These are phyloP conservation scores for Haplosporangium gracile DNA, from an alignment of 192 early-diverging fungal genomes.

Conservation along the genomic window DNA sequence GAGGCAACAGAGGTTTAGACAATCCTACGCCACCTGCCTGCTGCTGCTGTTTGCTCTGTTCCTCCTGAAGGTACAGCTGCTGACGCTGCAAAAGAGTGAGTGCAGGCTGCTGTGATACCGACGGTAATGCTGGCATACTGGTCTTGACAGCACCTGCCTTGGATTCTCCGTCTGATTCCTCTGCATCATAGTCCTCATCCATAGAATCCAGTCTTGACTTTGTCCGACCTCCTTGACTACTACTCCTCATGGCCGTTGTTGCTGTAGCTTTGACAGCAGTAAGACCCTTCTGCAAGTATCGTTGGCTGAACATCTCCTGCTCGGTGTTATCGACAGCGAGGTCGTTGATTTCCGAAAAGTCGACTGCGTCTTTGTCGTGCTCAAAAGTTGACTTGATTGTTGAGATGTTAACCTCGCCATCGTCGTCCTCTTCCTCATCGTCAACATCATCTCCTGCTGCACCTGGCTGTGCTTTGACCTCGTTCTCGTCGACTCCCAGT, in stretches of 20 bases:
- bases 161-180: slow-evolving; percentile 41
- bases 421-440: slow-evolving; percentile 55
- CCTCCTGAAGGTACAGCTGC: slow-evolving; percentile 27
- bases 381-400: slow-evolving; percentile 59
- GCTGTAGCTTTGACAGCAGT: slow-evolving; percentile 42
- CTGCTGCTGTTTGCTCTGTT: slow-evolving; percentile 33
- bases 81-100: slow-evolving; percentile 27
- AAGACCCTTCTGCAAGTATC: slow-evolving; percentile 61
- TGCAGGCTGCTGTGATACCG: not conserved
- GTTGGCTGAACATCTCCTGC: slow-evolving; percentile 60
- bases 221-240: slow-evolving; percentile 13
- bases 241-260: slow-evolving; percentile 48
- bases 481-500: slow-evolving; percentile 65
- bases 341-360: slow-evolving; percentile 89
- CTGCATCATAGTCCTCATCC: slow-evolving; percentile 64
- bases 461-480: slow-evolving; percentile 48
- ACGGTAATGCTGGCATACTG: not conserved
- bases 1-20: not conserved
- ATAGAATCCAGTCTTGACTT: slow-evolving; percentile 68
- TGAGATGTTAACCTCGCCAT: slow-evolving; percentile 53
- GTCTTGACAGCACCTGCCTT: not conserved
- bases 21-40: slow-evolving; percentile 2
- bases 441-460: slow-evolving; percentile 59
- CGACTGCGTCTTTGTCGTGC: slow-evolving; percentile 79
- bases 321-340: slow-evolving; percentile 73